Base-by-base conservation (phyloP, 805 yeast species). In the Monosporozyma aquatica region DNA sequence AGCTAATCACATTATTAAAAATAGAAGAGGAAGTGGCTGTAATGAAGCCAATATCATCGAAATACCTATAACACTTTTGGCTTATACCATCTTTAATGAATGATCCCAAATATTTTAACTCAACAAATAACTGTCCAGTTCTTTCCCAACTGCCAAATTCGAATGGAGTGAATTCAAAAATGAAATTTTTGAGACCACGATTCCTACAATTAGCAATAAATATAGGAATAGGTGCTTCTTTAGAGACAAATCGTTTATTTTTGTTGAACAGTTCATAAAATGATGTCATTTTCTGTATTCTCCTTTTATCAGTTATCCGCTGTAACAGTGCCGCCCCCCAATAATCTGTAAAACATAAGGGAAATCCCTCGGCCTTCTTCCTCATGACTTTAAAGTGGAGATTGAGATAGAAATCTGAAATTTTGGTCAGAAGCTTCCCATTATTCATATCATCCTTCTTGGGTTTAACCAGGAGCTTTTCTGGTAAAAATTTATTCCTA, bases 121-220 rank as follows among this genome's bases (percentile, higher is more conserved):
- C 67, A 3, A 71, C 62, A 48, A 80, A 80, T 4, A 74, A 62
- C 28, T 66, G 59, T 26, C 72, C 48, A 32, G 58, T 56, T 11
- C 62, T 46, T 47, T 78, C 82, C 83, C 84, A 80, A 0, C 82
- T 75, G 0, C 86, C 86, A 62, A 78, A 78, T 44, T 80, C 87
- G 52, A 59, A 76, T 0, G 84, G 84, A 11, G 72, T 75, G 48
- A 80, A 72, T 55, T 80, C 86, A 47, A 77, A 70, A 2, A 75
- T 40, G 46, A 59, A 46, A 53, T 60, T 38, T 50, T 52, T 47
- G 43, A 47, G 18, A 55, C 63, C 4, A 70, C 72, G 40, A 62
- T 65, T 48, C 68, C 67, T 43, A 54, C 61, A 54, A 59, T 65
- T 23, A 72, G 64, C 35, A 68, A 58, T 17, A 70, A 66, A 17